Evolutionary conservation across 1,139 yeast genomes (phyloP), one percentile per base, ranked within the genome.

Genomic region (Geotrichum reessii): DNA sequence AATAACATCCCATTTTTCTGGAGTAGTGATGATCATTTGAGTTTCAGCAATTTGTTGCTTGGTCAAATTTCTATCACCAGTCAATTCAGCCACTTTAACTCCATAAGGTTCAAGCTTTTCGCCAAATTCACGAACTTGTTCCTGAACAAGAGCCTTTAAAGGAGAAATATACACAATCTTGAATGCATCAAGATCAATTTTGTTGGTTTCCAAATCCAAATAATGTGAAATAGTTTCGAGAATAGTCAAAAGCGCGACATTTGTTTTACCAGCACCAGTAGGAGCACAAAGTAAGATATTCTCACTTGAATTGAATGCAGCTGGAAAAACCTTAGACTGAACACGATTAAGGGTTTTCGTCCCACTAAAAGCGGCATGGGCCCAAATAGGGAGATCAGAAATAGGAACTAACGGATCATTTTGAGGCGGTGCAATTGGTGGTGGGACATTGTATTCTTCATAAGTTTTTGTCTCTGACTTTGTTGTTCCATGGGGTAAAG

Each of bases 251-350:
- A 93, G 80, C 0, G 99, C 99, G 40, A 92, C 96, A 71, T 93
- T 93, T 14, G 99, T 93, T 71, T 93, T 93, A 75, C 99, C 99
- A 2, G 97, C 97, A 74, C 99, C 99, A 0, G 99, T 93, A 2
- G 99, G 99, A 0, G 99, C 98, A 79, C 98, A 92, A 65, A 93
- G 76, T 22, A 93, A 75, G 53, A 93, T 70, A 65, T 92, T 93
- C 19, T 81, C 81, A 67, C 88, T 95, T 0, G 81, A 73, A 9
- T 79, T 71, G 66, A 92, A 89, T 0, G 96, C 97, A 44, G 76
- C 72, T 1, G 96, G 95, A 65, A 75, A 90, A 0, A 92, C 91
- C 63, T 81, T 82, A 1, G 96, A 87, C 72, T 95, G 99, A 24
- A 93, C 83, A 53, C 88, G 76, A 69, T 95, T 95, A 64, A 95